Percentiles rank a stretch among this genome's conserved stretches.
These are phyloP conservation scores for Taphrina confusa DNA, from an alignment of 1,139 yeast species.

Conservation along the genomic window DNA sequence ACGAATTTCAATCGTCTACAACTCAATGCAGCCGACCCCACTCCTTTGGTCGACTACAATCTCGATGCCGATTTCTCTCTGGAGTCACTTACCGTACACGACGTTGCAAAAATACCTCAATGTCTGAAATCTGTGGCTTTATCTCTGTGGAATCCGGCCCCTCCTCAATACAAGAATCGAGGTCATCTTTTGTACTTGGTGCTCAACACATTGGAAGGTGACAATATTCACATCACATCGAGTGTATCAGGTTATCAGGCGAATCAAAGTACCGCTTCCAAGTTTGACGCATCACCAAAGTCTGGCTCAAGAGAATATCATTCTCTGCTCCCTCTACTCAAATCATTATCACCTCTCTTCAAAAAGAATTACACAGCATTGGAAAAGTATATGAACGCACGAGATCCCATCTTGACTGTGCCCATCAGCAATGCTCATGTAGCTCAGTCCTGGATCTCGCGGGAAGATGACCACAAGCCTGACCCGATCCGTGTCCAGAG, in stretches of 20 bases:
- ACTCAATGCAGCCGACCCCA: conserved; percentile 31
- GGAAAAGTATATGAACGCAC: conserved; percentile 50
- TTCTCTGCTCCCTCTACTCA: conserved; percentile 58
- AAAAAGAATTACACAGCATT: conserved; percentile 51
- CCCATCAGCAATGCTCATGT: conserved; percentile 65
- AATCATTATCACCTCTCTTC: conserved; percentile 58
- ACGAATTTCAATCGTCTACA: conserved; percentile 48
- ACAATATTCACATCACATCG: conserved; percentile 73
- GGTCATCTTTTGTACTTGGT: conserved; percentile 83
- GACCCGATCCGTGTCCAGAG: conserved; percentile 67
- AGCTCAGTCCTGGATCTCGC: conserved; percentile 75
- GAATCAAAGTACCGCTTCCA: conserved; percentile 64
- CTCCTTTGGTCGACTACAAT: conserved; percentile 17
- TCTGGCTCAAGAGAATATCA: conserved; percentile 49
- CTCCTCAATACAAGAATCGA: conserved; percentile 59
- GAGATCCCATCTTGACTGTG: conserved; percentile 58
- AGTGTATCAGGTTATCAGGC: conserved; percentile 76
- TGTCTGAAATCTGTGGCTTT: conserved; percentile 54
- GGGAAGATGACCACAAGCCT: conserved; percentile 48
- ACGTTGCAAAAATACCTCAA: conserved; percentile 39
- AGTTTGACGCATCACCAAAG: conserved; percentile 64
- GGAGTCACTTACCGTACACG: conserved; percentile 23
- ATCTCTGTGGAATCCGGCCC: conserved; percentile 88
- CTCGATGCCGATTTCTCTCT: neutral
- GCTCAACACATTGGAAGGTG: conserved; percentile 77